Conservation (phyloP, 345 rosid genomes). For the Linum tenue region DNA sequence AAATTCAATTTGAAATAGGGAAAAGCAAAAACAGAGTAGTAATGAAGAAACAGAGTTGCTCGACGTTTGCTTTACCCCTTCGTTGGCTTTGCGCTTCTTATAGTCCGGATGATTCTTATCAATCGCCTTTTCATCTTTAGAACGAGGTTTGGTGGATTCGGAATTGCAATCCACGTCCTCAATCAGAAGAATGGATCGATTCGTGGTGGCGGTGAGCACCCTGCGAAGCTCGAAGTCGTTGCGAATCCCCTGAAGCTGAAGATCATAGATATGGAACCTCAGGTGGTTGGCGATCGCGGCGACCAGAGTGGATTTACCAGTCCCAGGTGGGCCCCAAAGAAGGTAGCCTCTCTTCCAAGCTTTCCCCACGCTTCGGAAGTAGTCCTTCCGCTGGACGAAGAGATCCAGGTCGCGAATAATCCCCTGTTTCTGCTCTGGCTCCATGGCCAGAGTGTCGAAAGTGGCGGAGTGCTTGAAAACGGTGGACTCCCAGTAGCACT, state of each 20-base stretch:
- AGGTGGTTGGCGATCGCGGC: neutral
- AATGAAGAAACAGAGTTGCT: too few relatives aligned
- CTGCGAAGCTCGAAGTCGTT: neutral
- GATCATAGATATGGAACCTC: neutral
- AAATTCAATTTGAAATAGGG: neutral
- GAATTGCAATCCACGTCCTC: neutral
- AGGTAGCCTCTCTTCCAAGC: conserved; percentile 1
- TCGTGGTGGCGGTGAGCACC: neutral
- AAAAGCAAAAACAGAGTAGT: neutral
- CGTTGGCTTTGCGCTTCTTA: neutral
- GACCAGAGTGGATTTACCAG: neutral
- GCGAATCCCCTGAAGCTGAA: neutral
- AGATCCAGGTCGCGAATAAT: neutral
- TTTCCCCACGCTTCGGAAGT: neutral
- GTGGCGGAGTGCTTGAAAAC: conserved; percentile 1
- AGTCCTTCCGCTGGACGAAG: neutral
- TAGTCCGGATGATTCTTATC: too few relatives aligned
- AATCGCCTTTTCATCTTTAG: neutral
- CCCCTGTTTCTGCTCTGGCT: neutral
- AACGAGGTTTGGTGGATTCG: neutral
- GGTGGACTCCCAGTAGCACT: neutral
- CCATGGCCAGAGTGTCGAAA: conserved; percentile 3
- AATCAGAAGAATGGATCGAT: neutral
- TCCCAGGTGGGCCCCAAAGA: neutral
- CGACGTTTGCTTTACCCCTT: neutral